A percentile compares a stretch with the other conserved stretches of the same genome.
These are phyloP conservation scores for Physaria fendleri DNA, from an alignment of 345 rosid species.

Conservation along the genomic window DNA sequence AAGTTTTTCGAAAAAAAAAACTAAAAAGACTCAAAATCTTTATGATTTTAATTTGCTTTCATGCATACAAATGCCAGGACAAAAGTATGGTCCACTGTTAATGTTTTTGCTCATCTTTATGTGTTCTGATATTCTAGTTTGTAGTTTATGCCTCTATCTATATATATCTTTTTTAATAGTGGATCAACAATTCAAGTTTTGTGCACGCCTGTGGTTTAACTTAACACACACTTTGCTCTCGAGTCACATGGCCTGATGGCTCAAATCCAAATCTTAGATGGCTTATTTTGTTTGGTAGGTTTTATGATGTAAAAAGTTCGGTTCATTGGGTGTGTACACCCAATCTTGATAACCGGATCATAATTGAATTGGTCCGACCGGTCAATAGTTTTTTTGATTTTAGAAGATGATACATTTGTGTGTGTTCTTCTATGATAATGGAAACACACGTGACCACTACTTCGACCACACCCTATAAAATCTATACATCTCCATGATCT, in stretches of 20 bases:
- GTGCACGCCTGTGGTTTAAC: slow-evolving; percentile 22
- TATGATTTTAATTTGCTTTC: no score
- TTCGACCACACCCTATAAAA: background rate
- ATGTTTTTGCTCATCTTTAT: slow-evolving; percentile 26
- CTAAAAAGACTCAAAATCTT: no score
- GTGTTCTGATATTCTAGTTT: slow-evolving; percentile 12
- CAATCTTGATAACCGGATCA: background rate
- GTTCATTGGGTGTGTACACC: background rate
- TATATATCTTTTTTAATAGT: background rate
- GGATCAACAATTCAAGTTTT: background rate
- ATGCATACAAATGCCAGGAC: no score
- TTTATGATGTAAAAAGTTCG: background rate
- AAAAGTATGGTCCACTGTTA: slow-evolving; percentile 29
- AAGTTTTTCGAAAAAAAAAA: no score
- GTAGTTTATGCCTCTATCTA: background rate
- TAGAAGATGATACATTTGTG: no score
- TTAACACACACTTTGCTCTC: background rate
- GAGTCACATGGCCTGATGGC: slow-evolving; percentile 5
- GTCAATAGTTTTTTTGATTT: no score
- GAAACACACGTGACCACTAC: background rate
- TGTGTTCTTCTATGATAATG: no score
- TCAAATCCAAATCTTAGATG: background rate
- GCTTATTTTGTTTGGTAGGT: background rate
- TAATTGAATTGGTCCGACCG: no score
- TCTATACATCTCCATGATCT: background rate